These are phyloP conservation scores for Dunaliella sp. DNA, from an alignment of 139 green algal species.

Conservation along the genomic window DNA sequence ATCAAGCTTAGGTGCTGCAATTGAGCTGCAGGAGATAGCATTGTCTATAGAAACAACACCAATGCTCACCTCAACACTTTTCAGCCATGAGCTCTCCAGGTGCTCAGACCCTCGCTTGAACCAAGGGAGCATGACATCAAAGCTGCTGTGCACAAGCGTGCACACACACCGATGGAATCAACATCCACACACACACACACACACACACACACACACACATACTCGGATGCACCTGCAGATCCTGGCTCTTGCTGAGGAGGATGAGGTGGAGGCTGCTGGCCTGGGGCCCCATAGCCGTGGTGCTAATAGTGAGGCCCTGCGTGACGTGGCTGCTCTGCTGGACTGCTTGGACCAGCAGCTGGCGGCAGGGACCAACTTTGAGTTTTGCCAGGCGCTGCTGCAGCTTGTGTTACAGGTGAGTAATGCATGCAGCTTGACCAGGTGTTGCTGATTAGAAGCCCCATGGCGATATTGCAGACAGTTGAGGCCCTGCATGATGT, in stretches of 20 bases:
- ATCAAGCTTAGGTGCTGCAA: background rate
- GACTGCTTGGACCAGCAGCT: slow-evolving; percentile 56
- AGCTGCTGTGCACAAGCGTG: too few species aligned
- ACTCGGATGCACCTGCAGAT: slow-evolving; percentile 30
- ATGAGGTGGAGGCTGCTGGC: background rate
- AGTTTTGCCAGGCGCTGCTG: slow-evolving; percentile 69
- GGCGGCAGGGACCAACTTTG: slow-evolving; percentile 65
- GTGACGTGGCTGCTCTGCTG: slow-evolving; percentile 65
- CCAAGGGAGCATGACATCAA: too few species aligned
- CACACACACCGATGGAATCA: too few species aligned
- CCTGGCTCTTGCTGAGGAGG: slow-evolving; percentile 2
- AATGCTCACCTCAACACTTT: too few species aligned
- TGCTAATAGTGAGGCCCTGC: slow-evolving; percentile 17
- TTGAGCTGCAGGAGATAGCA: too few species aligned
- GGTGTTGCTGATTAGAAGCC: background rate
- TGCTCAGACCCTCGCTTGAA: too few species aligned
- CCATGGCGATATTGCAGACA: background rate
- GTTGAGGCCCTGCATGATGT: background rate
- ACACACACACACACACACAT: background rate
- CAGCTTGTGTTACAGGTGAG: slow-evolving; percentile 33
- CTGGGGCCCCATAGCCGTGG: background rate
- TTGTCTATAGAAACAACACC: too few species aligned
- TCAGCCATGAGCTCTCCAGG: too few species aligned
- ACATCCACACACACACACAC: background rate
- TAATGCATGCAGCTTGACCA: background rate